These are phyloP conservation scores for Aspergillus uvarum DNA, from an alignment of 2,329 filamentous ascomycete species.

Conservation along the genomic window DNA sequence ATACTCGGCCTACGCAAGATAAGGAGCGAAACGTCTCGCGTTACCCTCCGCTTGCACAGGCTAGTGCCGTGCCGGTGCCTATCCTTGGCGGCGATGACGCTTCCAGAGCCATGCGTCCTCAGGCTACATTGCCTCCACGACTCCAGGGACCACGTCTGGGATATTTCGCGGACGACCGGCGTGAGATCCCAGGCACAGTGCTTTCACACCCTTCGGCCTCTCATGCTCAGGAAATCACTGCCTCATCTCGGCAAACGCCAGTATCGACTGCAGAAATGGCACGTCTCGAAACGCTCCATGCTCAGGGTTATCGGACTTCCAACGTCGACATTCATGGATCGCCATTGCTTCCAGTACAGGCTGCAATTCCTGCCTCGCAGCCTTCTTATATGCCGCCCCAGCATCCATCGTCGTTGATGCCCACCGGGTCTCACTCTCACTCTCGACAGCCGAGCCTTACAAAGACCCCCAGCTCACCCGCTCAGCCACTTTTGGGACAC, in stretches of 20 bases:
- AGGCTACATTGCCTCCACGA: constrained; percentile 32
- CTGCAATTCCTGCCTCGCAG: constrained; percentile 20
- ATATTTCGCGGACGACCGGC: constrained; percentile 45
- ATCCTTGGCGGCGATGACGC: constrained; percentile 37
- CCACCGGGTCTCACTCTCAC: constrained; percentile 34
- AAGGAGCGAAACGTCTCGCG: constrained; percentile 36
- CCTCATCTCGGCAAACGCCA: constrained; percentile 33
- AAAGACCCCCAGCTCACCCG: constrained; percentile 37
- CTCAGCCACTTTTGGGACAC: constrained; percentile 27
- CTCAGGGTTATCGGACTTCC: constrained; percentile 22
- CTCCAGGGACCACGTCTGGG: constrained; percentile 45
- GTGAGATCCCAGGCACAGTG: constrained; percentile 29
- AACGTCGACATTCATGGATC: constrained; percentile 25
- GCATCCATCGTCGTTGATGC: constrained; percentile 26
- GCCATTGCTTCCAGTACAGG: constrained; percentile 22
- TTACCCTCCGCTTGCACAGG: constrained; percentile 43
- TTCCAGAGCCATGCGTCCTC: constrained; percentile 32
- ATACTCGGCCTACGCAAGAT: constrained; percentile 35
- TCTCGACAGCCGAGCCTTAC: constrained; percentile 39
- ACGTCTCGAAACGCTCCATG: constrained; percentile 35
- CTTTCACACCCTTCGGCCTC: constrained; percentile 24
- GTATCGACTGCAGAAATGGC: constrained; percentile 31
- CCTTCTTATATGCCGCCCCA: constrained; percentile 33
- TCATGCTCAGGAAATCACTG: constrained; percentile 31
- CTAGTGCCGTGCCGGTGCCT: constrained; percentile 30